Conservation (phyloP, 2,329 filamentous ascomycete species). For the Neophaeococcomyces mojaviensis region DNA sequence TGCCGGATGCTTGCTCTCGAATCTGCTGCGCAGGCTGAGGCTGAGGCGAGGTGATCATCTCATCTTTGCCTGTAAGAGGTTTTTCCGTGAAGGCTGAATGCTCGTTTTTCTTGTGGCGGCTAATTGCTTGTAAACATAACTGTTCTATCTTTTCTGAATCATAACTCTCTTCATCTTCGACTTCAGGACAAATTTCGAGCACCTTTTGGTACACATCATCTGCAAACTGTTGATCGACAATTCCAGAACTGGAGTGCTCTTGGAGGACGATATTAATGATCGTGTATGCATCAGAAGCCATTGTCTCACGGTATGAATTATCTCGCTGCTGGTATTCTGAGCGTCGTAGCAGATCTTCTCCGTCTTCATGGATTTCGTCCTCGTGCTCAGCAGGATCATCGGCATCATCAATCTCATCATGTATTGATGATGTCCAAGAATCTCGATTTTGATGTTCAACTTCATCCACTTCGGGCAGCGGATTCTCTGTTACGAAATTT, state of each 20-base stretch:
- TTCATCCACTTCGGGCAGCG: conserved; percentile 1
- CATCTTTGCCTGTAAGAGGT: neutral
- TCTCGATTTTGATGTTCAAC: conserved; percentile 4
- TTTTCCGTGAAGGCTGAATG: neutral
- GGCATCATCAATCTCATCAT: conserved; percentile 10
- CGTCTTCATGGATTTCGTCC: neutral
- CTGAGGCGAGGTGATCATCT: neutral
- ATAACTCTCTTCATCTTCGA: conserved; percentile 48
- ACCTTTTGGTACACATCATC: conserved; percentile 29
- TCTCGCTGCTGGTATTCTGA: conserved; percentile 9
- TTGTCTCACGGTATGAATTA: conserved; percentile 11
- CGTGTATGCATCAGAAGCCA: conserved; percentile 21
- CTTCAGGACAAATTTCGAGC: conserved; percentile 42
- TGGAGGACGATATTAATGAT: conserved; percentile 23
- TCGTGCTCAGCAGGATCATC: neutral
- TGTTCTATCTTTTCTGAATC: conserved; percentile 48
- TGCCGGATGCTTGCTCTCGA: conserved; percentile 3
- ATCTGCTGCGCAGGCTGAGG: conserved; percentile 5
- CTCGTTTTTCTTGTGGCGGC: conserved; percentile 11
- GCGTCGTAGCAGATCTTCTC: conserved; percentile 1
- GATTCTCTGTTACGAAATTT: conserved; percentile 13
- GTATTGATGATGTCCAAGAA: conserved; percentile 23
- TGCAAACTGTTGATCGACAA: conserved; percentile 28
- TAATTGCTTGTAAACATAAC: conserved; percentile 46
- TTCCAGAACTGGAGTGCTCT: conserved; percentile 19